These are phyloP conservation scores for Apiotrichum brassicae DNA, from an alignment of 1,284 basidiomycete species.

Conservation along the genomic window DNA sequence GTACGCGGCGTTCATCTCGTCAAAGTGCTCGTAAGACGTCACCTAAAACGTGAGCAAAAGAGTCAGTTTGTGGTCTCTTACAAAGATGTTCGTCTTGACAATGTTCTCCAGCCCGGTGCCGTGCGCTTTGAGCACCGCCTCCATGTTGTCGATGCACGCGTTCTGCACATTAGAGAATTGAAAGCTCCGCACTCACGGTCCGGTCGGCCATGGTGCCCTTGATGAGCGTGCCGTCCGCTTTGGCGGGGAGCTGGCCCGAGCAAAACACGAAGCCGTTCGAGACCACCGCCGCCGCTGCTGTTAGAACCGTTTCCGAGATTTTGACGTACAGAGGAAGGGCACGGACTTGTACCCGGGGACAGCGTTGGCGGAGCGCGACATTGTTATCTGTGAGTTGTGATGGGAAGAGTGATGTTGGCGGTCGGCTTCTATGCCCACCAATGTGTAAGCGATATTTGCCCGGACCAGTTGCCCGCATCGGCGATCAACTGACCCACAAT, in stretches of 20 bases:
- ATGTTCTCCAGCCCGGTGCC: slow-evolving; percentile 57
- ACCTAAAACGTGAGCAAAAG: slow-evolving; percentile 14
- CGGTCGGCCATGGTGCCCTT: slow-evolving; percentile 55
- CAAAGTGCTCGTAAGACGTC: slow-evolving; percentile 30
- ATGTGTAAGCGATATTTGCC: too few species aligned
- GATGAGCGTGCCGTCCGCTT: slow-evolving; percentile 52
- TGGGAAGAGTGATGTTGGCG: background rate
- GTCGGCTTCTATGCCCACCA: too few species aligned
- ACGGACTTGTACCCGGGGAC: background rate
- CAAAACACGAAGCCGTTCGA: slow-evolving; percentile 55
- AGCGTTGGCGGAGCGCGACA: background rate
- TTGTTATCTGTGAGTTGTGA: background rate
- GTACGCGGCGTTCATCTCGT: slow-evolving; percentile 28
- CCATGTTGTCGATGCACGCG: slow-evolving; percentile 56
- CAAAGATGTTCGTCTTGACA: slow-evolving; percentile 59
- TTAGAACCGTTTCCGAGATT: background rate
- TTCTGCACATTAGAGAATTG: slow-evolving; percentile 41
- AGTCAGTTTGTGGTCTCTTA: slow-evolving; percentile 33
- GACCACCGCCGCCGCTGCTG: slow-evolving; percentile 38
- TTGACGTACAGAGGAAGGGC: background rate
- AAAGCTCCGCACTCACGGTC: slow-evolving; percentile 47
- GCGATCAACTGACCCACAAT: too few species aligned
- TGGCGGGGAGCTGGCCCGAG: slow-evolving; percentile 58
- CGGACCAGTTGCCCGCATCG: too few species aligned
- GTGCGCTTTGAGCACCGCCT: slow-evolving; percentile 55